A percentile compares a stretch with the other conserved stretches of the same genome.
phyloP scores from a whole-genome alignment of 345 rosid genomes.

The Eutrema yunnanense region DNA sequence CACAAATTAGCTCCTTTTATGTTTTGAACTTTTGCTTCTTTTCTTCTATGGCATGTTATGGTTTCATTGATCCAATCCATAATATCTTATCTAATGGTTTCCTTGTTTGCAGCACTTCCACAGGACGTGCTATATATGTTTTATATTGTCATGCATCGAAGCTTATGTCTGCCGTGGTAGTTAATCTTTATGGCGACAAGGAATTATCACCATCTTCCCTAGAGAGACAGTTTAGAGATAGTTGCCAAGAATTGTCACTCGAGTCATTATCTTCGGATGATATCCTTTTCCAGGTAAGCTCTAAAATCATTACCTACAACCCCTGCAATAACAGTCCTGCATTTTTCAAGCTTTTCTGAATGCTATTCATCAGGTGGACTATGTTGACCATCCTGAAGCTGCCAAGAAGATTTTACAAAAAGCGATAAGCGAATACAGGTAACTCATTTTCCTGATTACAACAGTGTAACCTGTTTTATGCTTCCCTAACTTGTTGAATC shows the following conservation, averaged over 20 bases:
- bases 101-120: conserved; percentile 51
- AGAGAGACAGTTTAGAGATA: conserved; percentile 81
- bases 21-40: background rate
- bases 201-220: conserved; percentile 62
- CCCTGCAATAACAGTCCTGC: conserved; percentile 11
- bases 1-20: background rate
- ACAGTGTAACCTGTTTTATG: conserved; percentile 5
- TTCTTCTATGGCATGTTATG: background rate
- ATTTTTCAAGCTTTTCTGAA: conserved; percentile 2
- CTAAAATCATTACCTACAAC: background rate
- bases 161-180: conserved; percentile 56
- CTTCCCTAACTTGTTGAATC: background rate
- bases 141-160: conserved; percentile 52
- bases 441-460: conserved; percentile 3
- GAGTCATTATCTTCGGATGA: conserved; percentile 43
- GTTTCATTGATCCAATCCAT: background rate
- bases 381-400: conserved; percentile 64
- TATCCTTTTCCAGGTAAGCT: conserved; percentile 53
- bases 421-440: conserved; percentile 80
- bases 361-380: conserved; percentile 58
- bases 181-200: conserved; percentile 60
- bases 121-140: conserved; percentile 70
- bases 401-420: conserved; percentile 69
- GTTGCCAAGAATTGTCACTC: conserved; percentile 61
- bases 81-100: conserved; percentile 4